These are phyloP conservation scores for Cicer chorassanicum DNA, from an alignment of 306 rosid species.

Conservation along the genomic window DNA sequence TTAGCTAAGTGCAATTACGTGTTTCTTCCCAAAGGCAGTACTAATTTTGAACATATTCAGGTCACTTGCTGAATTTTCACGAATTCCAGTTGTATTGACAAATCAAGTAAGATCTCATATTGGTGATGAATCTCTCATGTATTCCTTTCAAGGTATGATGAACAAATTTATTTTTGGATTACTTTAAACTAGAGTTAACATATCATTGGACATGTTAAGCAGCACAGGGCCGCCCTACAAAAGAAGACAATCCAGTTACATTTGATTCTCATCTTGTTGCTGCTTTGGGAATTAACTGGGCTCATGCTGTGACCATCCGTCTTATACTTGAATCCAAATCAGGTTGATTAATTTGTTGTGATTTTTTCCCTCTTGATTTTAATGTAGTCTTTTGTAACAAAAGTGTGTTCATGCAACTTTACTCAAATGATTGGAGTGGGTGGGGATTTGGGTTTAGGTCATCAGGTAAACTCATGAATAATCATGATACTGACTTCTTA, in stretches of 20 bases:
- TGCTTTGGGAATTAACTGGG: slow-evolving; percentile 96
- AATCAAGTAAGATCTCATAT: slow-evolving; percentile 90
- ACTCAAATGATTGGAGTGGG: slow-evolving; percentile 26
- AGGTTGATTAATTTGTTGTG: slow-evolving; percentile 54
- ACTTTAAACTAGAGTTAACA: slow-evolving; percentile 31
- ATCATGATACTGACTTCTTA: slow-evolving; percentile 22
- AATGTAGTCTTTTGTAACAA: slow-evolving; percentile 24
- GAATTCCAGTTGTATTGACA: slow-evolving; percentile 88
- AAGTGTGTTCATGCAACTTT: slow-evolving; percentile 25
- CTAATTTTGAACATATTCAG: slow-evolving; percentile 52
- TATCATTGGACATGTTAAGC: slow-evolving; percentile 41
- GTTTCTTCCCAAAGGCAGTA: slow-evolving; percentile 33
- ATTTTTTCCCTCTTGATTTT: slow-evolving; percentile 31
- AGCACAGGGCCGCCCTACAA: slow-evolving; percentile 50
- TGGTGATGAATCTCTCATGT: slow-evolving; percentile 66
- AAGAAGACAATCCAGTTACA: slow-evolving; percentile 46
- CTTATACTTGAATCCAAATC: slow-evolving; percentile 86
- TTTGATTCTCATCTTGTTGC: slow-evolving; percentile 90
- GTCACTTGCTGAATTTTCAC: slow-evolving; percentile 91
- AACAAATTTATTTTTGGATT: slow-evolving; percentile 34
- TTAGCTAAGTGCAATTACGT: slow-evolving; percentile 32
- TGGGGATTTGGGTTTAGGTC: slow-evolving; percentile 26
- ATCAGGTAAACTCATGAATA: background rate
- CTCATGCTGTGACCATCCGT: slow-evolving; percentile 94
- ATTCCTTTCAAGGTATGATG: slow-evolving; percentile 83